Base-by-base conservation (phyloP, 345 rosid species). In the Geranium brycei region DNA sequence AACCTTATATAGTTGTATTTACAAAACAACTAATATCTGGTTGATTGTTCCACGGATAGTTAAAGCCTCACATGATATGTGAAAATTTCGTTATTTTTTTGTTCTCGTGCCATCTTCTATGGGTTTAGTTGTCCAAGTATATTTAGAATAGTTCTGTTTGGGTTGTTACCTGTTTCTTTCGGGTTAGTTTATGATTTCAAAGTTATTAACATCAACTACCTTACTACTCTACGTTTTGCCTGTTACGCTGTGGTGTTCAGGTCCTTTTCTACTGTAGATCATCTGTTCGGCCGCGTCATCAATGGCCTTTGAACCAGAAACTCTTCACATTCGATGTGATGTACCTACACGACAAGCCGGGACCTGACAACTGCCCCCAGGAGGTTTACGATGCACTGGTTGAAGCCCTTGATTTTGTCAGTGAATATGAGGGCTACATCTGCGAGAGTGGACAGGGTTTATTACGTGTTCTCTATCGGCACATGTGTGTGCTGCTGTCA, bases 271-370 rank as follows among this genome's bases (percentile, higher is more conserved):
- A 92, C 82, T 89, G 93, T 79, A 84, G 96, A 76, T 92, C 96
- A 68, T 87, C 95, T 2, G 59, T 74, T 47, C 74, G 67, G 63
- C 96, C 98, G 60, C 85, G 78, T 7, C 83, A 86, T 65, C 87
- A 84, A 17, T 89, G 92, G 95, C 85, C 87, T 2, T 56, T 74
- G 18, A 85, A 77, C 83, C 91, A 84, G 77, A 89, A 86, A 73
- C 78, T 75, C 66, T 89, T 92, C 86, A 87, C 95, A 6, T 62
- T 92, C 55, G 98, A 92, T 78, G 97, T 92, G 69, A 78, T 92
- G 79, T 89, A 92, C 77, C 85, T 92, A 62, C 97, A 92, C 2
- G 88, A 89, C 73, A 92, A 89, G 77, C 97, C 98, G 41, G 79
- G 87, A 31, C 90, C 85, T 6, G 93, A 87, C 53, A 92, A 89